Evolutionary conservation across 257 asterid genomes (phyloP).

Genomic region (Lycium barbarum): DNA sequence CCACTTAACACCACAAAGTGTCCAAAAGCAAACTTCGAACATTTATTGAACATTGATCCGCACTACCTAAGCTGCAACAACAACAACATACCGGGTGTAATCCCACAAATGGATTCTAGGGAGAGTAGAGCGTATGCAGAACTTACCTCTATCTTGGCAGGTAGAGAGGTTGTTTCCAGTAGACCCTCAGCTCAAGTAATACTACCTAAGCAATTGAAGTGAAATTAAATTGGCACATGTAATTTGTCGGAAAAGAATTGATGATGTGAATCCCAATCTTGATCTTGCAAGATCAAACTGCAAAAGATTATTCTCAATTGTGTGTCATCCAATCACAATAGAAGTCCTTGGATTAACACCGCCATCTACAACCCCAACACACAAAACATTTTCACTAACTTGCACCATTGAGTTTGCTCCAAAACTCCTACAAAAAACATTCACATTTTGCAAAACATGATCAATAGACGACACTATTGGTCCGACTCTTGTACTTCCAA

Average conservation of each 20-base stretch:
- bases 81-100: too few species aligned
- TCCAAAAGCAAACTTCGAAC: not conserved
- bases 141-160: too few species aligned
- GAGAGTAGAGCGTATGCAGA: too few species aligned
- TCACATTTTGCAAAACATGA: conserved; percentile 42
- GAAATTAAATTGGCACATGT: conserved; percentile 38
- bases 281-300: conserved; percentile 57
- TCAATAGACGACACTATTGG: conserved; percentile 56
- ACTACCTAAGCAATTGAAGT: conserved; percentile 28
- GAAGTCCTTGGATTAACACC: conserved; percentile 39
- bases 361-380: conserved; percentile 45
- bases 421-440: conserved; percentile 51
- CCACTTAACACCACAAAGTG: not conserved
- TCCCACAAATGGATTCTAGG: too few species aligned
- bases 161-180: too few species aligned
- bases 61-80: too few species aligned
- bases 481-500: conserved; percentile 56
- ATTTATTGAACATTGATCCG: not conserved
- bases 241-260: conserved; percentile 43
- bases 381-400: conserved; percentile 37
- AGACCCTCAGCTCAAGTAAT: too few species aligned
- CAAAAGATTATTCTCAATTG: conserved; percentile 58
- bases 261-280: conserved; percentile 51
- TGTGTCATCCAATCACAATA: conserved; percentile 55
- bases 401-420: conserved; percentile 63